Percentiles rank a stretch among this genome's conserved stretches.
phyloP scores from a whole-genome alignment of 1,139 yeast species.

The Candida tunisiensis region DNA sequence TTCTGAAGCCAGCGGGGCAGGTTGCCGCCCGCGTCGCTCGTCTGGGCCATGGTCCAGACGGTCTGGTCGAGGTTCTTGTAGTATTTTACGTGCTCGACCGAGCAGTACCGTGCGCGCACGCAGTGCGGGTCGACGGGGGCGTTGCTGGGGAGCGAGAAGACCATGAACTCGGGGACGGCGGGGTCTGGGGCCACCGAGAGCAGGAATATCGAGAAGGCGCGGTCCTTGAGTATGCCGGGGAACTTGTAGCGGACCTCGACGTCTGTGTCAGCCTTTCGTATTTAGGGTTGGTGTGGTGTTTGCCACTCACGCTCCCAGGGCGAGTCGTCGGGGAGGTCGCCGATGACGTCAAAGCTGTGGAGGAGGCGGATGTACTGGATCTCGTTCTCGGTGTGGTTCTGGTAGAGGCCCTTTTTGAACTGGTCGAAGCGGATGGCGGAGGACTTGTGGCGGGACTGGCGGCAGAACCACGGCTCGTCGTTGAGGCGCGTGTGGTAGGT shows the following conservation, averaged over 20 bases:
- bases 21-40: constrained; percentile 49
- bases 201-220: constrained; percentile 48
- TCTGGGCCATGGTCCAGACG: constrained; percentile 48
- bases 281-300: too few relatives aligned
- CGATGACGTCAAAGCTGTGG: constrained; percentile 15
- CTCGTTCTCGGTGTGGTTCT: constrained; percentile 21
- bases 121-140: constrained; percentile 9
- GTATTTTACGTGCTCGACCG: constrained; percentile 36
- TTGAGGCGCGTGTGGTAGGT: constrained; percentile 20
- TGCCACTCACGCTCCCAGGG: constrained; percentile 8
- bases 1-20: constrained; percentile 51
- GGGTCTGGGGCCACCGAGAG: constrained; percentile 22
- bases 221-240: constrained; percentile 28
- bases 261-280: too few relatives aligned
- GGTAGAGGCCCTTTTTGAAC: constrained; percentile 13
- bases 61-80: constrained; percentile 23
- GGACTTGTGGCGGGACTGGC: constrained; percentile 23
- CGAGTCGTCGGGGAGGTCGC: constrained; percentile 5
- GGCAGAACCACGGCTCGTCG: constrained; percentile 27
- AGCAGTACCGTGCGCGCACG: constrained; percentile 27
- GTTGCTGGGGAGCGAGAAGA: constrained; percentile 32
- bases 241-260: constrained; percentile 27
- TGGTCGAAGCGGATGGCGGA: constrained; percentile 16
- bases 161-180: constrained; percentile 25
- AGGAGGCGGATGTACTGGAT: constrained; percentile 23